phyloP scores from a whole-genome alignment of 2,329 filamentous ascomycete genomes.

The Pseudocercospora vitis region DNA sequence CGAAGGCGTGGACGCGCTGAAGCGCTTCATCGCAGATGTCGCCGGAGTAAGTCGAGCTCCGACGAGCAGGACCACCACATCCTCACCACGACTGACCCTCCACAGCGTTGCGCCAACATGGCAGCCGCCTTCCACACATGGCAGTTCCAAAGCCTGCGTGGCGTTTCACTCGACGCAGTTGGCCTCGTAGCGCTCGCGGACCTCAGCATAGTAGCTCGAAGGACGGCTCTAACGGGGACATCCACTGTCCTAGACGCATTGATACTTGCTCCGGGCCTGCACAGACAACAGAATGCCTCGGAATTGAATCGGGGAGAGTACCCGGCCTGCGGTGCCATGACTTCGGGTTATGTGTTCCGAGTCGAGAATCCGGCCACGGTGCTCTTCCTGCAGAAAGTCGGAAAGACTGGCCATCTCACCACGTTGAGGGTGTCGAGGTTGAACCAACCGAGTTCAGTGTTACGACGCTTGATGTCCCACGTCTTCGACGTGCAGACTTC shows the following conservation, averaged over 20 bases:
- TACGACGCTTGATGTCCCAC: not conserved
- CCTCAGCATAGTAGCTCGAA: conserved; percentile 55
- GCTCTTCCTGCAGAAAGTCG: conserved; percentile 46
- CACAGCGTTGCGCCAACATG: not conserved
- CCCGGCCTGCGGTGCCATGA: conserved; percentile 46
- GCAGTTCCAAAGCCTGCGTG: not conserved
- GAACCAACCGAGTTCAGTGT: not conserved
- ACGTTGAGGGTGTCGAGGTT: conserved; percentile 24
- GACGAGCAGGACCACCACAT: too few relatives aligned
- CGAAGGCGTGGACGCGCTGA: too few relatives aligned
- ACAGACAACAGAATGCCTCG: conserved; percentile 60
- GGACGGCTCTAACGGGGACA: conserved; percentile 58
- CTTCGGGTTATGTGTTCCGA: conserved; percentile 46
- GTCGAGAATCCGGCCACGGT: conserved; percentile 56
- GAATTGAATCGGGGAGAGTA: conserved; percentile 44
- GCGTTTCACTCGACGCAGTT: conserved; percentile 40
- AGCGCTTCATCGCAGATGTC: too few relatives aligned
- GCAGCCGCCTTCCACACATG: not conserved
- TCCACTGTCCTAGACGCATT: conserved; percentile 59
- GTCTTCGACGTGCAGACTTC: not conserved
- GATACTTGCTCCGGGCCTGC: conserved; percentile 60
- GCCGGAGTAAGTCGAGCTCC: too few relatives aligned
- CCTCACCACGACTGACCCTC: too few relatives aligned
- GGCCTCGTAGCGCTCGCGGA: conserved; percentile 62
- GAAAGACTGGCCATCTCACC: conserved; percentile 34